These are phyloP conservation scores for Pythium angustatum DNA, from an alignment of 352 stramenopile genomes.

Conservation along the genomic window DNA sequence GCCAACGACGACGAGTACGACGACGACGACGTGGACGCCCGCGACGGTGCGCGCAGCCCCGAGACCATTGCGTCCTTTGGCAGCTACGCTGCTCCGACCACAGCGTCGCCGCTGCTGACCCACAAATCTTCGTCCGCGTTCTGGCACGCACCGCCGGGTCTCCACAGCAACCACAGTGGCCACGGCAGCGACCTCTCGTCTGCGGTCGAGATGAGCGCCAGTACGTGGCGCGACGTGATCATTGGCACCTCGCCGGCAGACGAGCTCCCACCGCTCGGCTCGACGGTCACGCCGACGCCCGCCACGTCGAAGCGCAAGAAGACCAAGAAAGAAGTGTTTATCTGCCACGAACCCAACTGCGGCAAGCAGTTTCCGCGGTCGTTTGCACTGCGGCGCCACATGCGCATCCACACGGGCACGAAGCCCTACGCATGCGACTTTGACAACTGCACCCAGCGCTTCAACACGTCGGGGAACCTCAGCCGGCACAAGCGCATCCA, in stretches of 20 bases:
- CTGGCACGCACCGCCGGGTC: slow-evolving; percentile 14
- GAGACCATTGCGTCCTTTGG: slow-evolving; percentile 7
- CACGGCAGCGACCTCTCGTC: slow-evolving; percentile 5
- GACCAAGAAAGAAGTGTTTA: slow-evolving; percentile 60
- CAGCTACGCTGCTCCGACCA: slow-evolving; percentile 3
- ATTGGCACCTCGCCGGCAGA: slow-evolving; percentile 12
- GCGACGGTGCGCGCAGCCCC: slow-evolving; percentile 13
- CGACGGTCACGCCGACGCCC: slow-evolving; percentile 16
- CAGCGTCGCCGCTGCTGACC: slow-evolving; percentile 3
- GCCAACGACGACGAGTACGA: slow-evolving; percentile 1
- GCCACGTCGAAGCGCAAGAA: slow-evolving; percentile 40
- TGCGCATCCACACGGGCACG: slow-evolving; percentile 83
- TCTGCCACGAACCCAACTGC: slow-evolving; percentile 76
- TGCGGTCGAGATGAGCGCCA: slow-evolving; percentile 21
- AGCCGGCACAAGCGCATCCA: slow-evolving; percentile 89
- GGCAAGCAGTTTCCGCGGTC: slow-evolving; percentile 84
- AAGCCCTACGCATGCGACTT: slow-evolving; percentile 84
- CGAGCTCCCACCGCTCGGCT: not conserved
- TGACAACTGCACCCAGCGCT: slow-evolving; percentile 70
- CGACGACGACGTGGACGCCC: not conserved
- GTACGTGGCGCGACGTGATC: slow-evolving; percentile 27
- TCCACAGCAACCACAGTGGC: not conserved
- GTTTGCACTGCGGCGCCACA: slow-evolving; percentile 80
- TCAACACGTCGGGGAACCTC: slow-evolving; percentile 88
- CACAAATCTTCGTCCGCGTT: slow-evolving; percentile 17